Base-by-base conservation (phyloP, 768 basidiomycete genomes). In the Suillus subaureus region DNA sequence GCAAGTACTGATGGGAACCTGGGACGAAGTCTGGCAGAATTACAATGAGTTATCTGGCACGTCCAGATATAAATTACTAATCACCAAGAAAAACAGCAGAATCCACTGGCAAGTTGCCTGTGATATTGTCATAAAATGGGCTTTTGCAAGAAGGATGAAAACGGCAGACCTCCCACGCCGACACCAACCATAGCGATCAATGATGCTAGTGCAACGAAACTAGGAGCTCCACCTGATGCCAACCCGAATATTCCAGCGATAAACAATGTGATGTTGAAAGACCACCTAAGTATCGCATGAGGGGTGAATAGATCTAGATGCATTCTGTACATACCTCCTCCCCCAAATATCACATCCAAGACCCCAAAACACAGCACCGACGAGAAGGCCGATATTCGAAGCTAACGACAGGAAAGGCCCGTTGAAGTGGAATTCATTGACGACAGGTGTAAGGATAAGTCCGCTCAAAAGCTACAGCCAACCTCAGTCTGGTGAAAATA, bases 51-150 rank as follows among this genome's bases (percentile, higher is more conserved):
- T 60, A 3, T 6, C 7, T 15, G 11, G 33, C 51, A 23, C 15
- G 37, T 43, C 23, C 26, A 42, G 11, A 9, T 54, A 2, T 21
- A 35, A 33, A 26, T 18, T 12, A 13, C 33, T 35, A 35, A 68
- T 31, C 13, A 84, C 84, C 84, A 60, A 86, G 74, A 67, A 86
- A 85, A 26, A 86, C 81, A 7, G 83, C 81, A 16, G 83, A 80
- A 68, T 81, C 85, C 4, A 88, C 86, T 2, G 87, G 85, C 45
- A 88, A 72, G 70, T 88, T 88, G 11, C 88, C 78, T 77, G 21
- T 15, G 56, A 12, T 16, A 21, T 28, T 42, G 9, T 54, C 68
- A 16, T 68, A 35, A 47, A 51, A 28, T 2, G 3, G n/a, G 15
- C 33, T n/a, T 9, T 63, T 2, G 2, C 15, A 11, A 31, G 3